Evolutionary conservation across 371 early-diverging fungal genomes (phyloP), one percentile per base, ranked within the genome.

Genomic region (Apophysomyces trapeziformis): DNA sequence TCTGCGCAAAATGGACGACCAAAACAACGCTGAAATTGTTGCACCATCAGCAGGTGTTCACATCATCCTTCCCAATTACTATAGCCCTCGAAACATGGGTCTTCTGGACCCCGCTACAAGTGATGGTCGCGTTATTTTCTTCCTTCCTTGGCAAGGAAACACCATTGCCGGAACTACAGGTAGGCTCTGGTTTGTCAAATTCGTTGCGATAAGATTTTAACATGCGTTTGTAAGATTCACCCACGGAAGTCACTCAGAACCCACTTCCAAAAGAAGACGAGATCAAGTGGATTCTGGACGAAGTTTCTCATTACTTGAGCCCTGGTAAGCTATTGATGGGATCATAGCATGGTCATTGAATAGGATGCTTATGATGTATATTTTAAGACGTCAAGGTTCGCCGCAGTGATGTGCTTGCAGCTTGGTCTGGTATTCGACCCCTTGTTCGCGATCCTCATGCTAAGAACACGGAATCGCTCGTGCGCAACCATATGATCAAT

Each of bases 371-470:
- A 12, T 12, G 9, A 9, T 43, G 43, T 43, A 1, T 2, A 2
- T 2, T 43, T 47, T 11, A 76, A 72, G 92, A 93, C 59, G 90
- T 95, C 77, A 93, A 96, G 84, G 93, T 99, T 59, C 92, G 94
- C 43, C 95, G 96, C 38, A 92, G 93, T 39, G 99, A 99, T 78
- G 98, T 99, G 7, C 83, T 96, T 21, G 93, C 98, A 14, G 96
- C 98, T 7, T 99, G 99, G 99, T 92, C 95, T 4, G 99, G 99
- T 38, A 97, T 99, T 67, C 91, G 99, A 18, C 99, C 99, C 26
- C 85, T 99, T 39, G 96, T 99, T n/a, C 91, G 96, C 64, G 98
- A 99, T 76, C 96, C 97, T 16, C 83, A 85, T 50, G 93, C 96
- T 36, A 91, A 91, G 73, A 93, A 92, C 75, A 99, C 99, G 2